A percentile compares a stretch with the other conserved stretches of the same genome.
Evolutionary conservation across 352 stramenopile species (phyloP).

Genomic region (Phytophthora ohioensis): DNA sequence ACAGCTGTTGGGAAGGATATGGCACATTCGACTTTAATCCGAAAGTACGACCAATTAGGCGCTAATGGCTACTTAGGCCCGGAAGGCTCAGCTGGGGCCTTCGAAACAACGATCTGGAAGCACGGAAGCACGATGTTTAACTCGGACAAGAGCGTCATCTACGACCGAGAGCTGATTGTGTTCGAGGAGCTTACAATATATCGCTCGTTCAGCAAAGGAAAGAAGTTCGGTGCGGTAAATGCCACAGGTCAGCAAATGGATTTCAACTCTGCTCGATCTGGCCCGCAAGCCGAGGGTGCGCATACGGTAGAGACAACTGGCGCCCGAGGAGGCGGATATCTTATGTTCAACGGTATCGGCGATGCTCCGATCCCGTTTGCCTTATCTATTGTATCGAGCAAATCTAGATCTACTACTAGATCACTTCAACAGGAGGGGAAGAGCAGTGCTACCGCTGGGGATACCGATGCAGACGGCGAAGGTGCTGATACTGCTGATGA

Average conservation of each 20-base stretch:
- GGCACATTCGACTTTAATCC: conserved; percentile 50
- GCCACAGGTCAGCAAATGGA: conserved; percentile 50
- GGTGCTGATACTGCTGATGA: not conserved
- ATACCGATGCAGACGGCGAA: conserved; percentile 9
- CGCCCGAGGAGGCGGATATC: conserved; percentile 76
- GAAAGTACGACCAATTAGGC: conserved; percentile 85
- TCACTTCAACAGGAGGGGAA: conserved; percentile 19
- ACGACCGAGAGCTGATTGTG: conserved; percentile 80
- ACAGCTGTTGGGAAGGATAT: conserved; percentile 16
- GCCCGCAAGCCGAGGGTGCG: conserved; percentile 45
- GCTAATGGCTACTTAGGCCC: conserved; percentile 84
- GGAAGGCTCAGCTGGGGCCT: conserved; percentile 72
- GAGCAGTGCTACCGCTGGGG: conserved; percentile 4
- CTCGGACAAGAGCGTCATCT: conserved; percentile 78
- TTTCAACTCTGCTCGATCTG: conserved; percentile 50
- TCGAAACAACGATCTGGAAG: conserved; percentile 89
- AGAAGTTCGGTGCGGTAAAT: conserved; percentile 41
- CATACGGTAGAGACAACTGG: conserved; percentile 50
- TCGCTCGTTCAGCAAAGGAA: conserved; percentile 76
- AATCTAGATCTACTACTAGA: conserved; percentile 11
- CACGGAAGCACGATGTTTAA: conserved; percentile 87
- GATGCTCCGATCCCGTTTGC: conserved; percentile 85
- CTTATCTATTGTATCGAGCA: conserved; percentile 65
- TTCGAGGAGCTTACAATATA: conserved; percentile 88
- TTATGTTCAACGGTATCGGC: conserved; percentile 90